phyloP scores from a whole-genome alignment of 768 basidiomycete genomes.

The Astraeus odoratus region DNA sequence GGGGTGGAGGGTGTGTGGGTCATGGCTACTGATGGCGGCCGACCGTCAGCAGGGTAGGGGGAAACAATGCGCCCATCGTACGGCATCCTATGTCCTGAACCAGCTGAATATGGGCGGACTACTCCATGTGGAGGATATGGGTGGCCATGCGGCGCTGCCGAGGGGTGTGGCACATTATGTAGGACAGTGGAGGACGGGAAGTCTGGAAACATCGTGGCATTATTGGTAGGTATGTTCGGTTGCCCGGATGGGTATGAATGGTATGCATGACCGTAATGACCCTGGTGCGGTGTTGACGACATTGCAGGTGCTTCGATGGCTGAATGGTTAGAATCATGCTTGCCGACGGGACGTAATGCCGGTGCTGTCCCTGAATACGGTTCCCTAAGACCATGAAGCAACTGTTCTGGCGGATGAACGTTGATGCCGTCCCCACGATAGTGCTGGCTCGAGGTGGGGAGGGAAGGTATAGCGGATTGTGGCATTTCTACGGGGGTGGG shows the following conservation, averaged over 20 bases:
- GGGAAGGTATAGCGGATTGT: conserved; percentile 33
- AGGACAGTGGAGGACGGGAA: conserved; percentile 7
- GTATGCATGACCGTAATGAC: conserved; percentile 9
- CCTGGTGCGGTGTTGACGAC: conserved; percentile 8
- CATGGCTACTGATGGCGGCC: conserved; percentile 4
- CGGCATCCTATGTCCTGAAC: conserved; percentile 13
- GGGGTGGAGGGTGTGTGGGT: conserved; percentile 10
- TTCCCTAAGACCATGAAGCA: conserved; percentile 19
- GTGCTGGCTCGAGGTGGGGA: conserved; percentile 24
- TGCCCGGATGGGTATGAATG: conserved; percentile 10
- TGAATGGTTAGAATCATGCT: conserved; percentile 10
- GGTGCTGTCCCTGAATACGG: conserved; percentile 24
- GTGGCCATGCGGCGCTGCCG: conserved; percentile 6
- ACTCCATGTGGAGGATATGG: conserved; percentile 8
- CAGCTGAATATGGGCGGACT: conserved; percentile 16
- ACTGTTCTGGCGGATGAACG: conserved; percentile 13
- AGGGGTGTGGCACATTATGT: conserved; percentile 10
- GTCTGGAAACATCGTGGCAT: conserved; percentile 12
- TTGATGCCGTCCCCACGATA: conserved; percentile 20
- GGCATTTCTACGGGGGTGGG: conserved; percentile 34
- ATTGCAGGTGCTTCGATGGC: conserved; percentile 5
- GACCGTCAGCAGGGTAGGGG: conserved; percentile 10
- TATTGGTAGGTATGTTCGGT: conserved; percentile 5
- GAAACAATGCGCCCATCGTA: too few relatives aligned
- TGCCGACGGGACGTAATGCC: conserved; percentile 6